phyloP scores from a whole-genome alignment of 129 eudicot species.

The Oenanthe sinensis region DNA sequence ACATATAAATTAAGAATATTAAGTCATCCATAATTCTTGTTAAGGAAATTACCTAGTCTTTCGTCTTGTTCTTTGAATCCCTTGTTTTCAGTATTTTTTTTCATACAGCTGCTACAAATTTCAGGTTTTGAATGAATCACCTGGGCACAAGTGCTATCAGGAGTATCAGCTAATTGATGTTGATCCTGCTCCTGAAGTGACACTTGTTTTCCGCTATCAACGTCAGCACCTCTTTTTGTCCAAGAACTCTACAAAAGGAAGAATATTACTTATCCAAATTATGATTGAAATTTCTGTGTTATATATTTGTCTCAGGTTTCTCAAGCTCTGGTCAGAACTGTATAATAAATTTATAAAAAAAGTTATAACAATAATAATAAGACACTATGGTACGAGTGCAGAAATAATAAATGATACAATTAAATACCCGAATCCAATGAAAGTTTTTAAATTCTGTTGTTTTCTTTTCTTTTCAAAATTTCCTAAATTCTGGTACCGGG shows the following conservation, averaged over 20 bases:
- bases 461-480: background rate
- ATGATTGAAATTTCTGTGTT: background rate
- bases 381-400: background rate
- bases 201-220: background rate
- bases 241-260: slow-evolving; percentile 8
- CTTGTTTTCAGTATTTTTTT: slow-evolving; percentile 1
- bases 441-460: background rate
- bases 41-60: background rate
- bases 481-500: background rate
- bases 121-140: background rate
- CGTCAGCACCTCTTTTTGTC: slow-evolving; percentile 10
- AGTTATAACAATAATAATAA: background rate
- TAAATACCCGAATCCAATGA: background rate
- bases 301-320: background rate
- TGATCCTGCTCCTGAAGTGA: background rate
- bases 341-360: background rate
- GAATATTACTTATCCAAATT: background rate
- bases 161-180: slow-evolving; percentile 11
- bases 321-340: background rate
- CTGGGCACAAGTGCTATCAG: slow-evolving; percentile 14
- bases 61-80: slow-evolving; percentile 9
- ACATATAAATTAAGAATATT: background rate
- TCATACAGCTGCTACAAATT: background rate
- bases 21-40: background rate
- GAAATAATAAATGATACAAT: background rate